phyloP scores from a whole-genome alignment of 441 rosid species.

The Adansonia rubrostipa region DNA sequence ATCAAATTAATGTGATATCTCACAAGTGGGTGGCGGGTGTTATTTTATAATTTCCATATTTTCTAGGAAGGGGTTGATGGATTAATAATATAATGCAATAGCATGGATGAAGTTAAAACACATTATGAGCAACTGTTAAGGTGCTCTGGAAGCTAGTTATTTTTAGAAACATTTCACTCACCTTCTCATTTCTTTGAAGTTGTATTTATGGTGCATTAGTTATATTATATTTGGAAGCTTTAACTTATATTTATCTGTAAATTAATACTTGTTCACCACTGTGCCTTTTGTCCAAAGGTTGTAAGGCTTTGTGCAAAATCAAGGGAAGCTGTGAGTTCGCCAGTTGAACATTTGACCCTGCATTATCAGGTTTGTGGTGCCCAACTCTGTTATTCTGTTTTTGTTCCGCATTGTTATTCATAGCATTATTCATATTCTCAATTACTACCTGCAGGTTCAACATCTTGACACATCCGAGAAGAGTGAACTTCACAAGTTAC shows the following conservation, averaged over 20 bases:
- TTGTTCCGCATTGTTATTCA: conserved; percentile 11
- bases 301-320: conserved; percentile 99
- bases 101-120: background rate
- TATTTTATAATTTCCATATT: background rate
- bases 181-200: background rate
- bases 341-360: conserved; percentile 98
- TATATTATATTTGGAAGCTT: conserved; percentile 15
- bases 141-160: background rate
- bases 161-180: background rate
- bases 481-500: conserved; percentile 98
- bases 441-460: conserved; percentile 70
- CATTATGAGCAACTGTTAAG: background rate
- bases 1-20: background rate
- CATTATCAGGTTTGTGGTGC: conserved; percentile 86
- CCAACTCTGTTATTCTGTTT: conserved; percentile 17
- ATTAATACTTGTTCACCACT: background rate
- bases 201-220: conserved; percentile 2
- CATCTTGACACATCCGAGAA: conserved; percentile 99
- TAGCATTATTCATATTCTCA: conserved; percentile 28
- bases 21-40: conserved; percentile 2
- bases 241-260: background rate
- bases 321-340: conserved; percentile 99
- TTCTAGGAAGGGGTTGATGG: background rate
- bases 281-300: conserved; percentile 54
- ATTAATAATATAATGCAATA: background rate